Evolutionary conservation across 2,329 filamentous ascomycete genomes (phyloP), one percentile per base, ranked within the genome.

Genomic region (Fusarium sulawesiense): DNA sequence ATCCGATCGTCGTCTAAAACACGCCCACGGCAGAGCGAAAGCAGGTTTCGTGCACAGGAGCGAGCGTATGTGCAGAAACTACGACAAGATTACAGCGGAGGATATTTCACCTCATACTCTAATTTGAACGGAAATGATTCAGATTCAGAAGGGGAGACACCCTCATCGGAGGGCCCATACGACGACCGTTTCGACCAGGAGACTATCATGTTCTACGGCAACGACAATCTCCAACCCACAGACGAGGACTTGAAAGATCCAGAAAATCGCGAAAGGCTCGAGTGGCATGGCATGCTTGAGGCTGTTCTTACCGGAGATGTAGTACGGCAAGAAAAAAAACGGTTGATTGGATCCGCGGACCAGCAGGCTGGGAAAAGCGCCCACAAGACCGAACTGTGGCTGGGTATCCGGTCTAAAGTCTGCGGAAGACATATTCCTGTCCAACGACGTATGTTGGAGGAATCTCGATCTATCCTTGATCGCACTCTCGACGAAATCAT

Each of bases 241-340:
- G 86, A 93, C 25, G 96, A 98, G 76, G 96, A 99, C 78, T 81
- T 98, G 55, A 92, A 92, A 79, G 92, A 98, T 74, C 92, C 94
- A 2, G 89, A 91, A 68, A 98, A 94, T 76, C 88, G 94, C 66
- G 96, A 98, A 80, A 87, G 95, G 46, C 84, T 99, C 25, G 96
- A 99, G 81, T 99, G 96, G 96, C 94, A 99, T 81, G 93, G 93
- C 5, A 99, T 99, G 96, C 83, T 99, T 60, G 93, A 95, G 64
- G 97, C 95, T 16, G 96, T 99, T 6, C 83, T 99, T 72, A 98
- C 94, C 2, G 96, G 96, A 71, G 96, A 99, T 79, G 96, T 99
- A 11, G 95, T 99, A 61, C 93, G 93, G 75, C 96, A 99, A 80
- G 96, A 99, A 82, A 99, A 99, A 85, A 97, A 97, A 80, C 90